These are phyloP conservation scores for Mycena floridula DNA, from an alignment of 768 basidiomycete species.

Conservation along the genomic window DNA sequence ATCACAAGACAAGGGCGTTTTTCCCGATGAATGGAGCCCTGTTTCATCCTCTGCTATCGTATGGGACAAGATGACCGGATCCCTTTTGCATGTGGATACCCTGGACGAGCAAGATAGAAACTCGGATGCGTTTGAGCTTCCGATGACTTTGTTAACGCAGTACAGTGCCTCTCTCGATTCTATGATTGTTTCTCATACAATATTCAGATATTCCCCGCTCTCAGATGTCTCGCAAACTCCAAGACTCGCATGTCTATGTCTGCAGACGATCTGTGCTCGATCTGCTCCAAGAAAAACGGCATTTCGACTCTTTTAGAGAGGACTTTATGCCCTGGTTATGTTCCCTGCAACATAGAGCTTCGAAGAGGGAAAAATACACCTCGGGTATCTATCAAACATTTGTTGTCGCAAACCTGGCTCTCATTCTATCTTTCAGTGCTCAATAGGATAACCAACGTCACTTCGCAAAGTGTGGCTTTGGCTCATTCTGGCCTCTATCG, in stretches of 20 bases:
- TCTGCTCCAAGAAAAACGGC: slow-evolving; percentile 56
- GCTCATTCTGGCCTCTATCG: slow-evolving; percentile 59
- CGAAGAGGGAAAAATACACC: slow-evolving; percentile 54
- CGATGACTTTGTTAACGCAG: slow-evolving; percentile 71
- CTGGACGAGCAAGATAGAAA: slow-evolving; percentile 63
- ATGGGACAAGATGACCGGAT: slow-evolving; percentile 61
- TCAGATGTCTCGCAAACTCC: slow-evolving; percentile 58
- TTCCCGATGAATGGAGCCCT: slow-evolving; percentile 65
- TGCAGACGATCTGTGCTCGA: slow-evolving; percentile 74
- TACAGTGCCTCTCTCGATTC: slow-evolving; percentile 21
- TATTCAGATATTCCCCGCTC: slow-evolving; percentile 62
- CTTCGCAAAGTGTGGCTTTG: slow-evolving; percentile 45
- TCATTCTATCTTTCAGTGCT: slow-evolving; percentile 39
- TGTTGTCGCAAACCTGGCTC: neutral
- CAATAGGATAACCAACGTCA: slow-evolving; percentile 31
- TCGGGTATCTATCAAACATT: slow-evolving; percentile 28
- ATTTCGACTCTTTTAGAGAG: slow-evolving; percentile 79
- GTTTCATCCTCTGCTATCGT: slow-evolving; percentile 40
- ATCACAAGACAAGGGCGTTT: slow-evolving; percentile 45
- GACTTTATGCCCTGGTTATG: slow-evolving; percentile 93
- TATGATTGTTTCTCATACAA: neutral
- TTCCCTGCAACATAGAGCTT: slow-evolving; percentile 72
- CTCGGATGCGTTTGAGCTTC: slow-evolving; percentile 63
- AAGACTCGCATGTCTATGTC: slow-evolving; percentile 90
- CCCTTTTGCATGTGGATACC: slow-evolving; percentile 69